Percentiles rank a stretch among this genome's conserved stretches.
phyloP scores from a whole-genome alignment of 805 yeast genomes.

The Lipomyces anomalus region DNA sequence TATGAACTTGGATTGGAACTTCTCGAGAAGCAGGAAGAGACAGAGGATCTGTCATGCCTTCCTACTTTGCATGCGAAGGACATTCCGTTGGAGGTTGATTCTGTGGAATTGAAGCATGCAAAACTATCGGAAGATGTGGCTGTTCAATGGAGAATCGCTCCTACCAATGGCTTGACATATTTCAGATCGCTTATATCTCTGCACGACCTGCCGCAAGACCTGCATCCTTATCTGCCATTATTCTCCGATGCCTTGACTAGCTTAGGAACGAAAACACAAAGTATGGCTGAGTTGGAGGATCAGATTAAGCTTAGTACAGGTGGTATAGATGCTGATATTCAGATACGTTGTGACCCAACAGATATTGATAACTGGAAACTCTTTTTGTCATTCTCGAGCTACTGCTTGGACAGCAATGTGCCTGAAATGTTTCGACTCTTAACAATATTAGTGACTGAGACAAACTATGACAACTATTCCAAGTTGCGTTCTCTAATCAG shows the following conservation, averaged over 20 bases:
- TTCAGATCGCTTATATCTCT: constrained; percentile 61
- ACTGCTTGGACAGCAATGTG: constrained; percentile 62
- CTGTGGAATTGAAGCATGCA: constrained; percentile 26
- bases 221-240: constrained; percentile 66
- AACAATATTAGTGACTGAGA: constrained; percentile 59
- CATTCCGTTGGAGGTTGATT: constrained; percentile 54
- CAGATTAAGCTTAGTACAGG: constrained; percentile 79
- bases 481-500: constrained; percentile 71
- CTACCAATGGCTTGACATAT: constrained; percentile 78
- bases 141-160: constrained; percentile 48
- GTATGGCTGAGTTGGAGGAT: constrained; percentile 79
- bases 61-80: constrained; percentile 75
- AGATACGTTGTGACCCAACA: constrained; percentile 53
- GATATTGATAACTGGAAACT: constrained; percentile 40
- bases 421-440: constrained; percentile 58
- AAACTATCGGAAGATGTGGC: constrained; percentile 30
- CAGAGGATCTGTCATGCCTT: constrained; percentile 69
- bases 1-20: constrained; percentile 55
- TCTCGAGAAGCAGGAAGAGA: constrained; percentile 56
- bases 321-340: constrained; percentile 62
- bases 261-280: constrained; percentile 68
- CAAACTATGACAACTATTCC: constrained; percentile 59
- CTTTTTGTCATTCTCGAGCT: constrained; percentile 57
- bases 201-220: constrained; percentile 50
- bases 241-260: constrained; percentile 76